Conservation (phyloP, 305 asterid genomes). For the Rubia tinctorum region DNA sequence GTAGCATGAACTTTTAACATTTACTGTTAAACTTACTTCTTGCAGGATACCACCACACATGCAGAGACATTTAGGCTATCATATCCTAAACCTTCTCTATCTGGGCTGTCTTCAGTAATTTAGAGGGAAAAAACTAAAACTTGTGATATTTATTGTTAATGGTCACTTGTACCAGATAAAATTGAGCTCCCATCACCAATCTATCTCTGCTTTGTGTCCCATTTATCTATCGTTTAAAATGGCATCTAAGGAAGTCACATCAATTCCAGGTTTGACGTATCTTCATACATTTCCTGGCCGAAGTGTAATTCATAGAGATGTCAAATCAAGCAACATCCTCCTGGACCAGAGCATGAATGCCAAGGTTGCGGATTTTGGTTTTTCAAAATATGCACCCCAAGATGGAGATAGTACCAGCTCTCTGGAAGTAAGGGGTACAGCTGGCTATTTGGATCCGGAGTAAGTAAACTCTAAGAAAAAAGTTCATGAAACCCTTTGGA, state of each 20-base stretch:
- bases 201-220: background rate
- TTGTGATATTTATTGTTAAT: background rate
- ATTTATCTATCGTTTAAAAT: background rate
- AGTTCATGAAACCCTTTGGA: background rate
- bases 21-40: slow-evolving; percentile 7
- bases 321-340: slow-evolving; percentile 90
- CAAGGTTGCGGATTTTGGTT: slow-evolving; percentile 90
- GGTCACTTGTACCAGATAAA: background rate
- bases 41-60: background rate
- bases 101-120: background rate
- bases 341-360: slow-evolving; percentile 91
- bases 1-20: slow-evolving; percentile 30
- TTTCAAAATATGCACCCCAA: slow-evolving; percentile 91
- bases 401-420: slow-evolving; percentile 90
- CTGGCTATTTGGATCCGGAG: slow-evolving; percentile 96
- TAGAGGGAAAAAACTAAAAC: background rate
- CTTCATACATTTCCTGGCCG: slow-evolving; percentile 84
- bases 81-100: slow-evolving; percentile 6
- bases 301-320: slow-evolving; percentile 84
- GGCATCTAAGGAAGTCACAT: slow-evolving; percentile 17
- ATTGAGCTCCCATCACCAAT: background rate
- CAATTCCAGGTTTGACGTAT: slow-evolving; percentile 61
- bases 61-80: background rate
- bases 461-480: slow-evolving; percentile 37
- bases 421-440: slow-evolving; percentile 89